Conservation (phyloP, 208 protist genomes). For the Acanthamoeba lenticulata region DNA sequence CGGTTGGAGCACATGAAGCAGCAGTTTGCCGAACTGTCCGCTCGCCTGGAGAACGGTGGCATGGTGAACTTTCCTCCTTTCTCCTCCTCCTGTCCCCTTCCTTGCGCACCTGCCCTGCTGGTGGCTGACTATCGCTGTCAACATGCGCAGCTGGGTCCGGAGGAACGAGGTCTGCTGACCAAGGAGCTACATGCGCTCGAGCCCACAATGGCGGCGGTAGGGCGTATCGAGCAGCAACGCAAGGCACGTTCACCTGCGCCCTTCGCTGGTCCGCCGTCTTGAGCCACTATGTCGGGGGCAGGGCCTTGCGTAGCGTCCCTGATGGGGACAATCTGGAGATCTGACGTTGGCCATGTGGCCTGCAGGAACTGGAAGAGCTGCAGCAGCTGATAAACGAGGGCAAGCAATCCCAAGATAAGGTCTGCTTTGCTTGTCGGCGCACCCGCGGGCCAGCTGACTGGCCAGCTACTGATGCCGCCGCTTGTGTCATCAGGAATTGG, state of each 20-base stretch:
- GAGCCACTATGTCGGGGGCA: too few relatives aligned
- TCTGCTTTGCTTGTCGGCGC: neutral
- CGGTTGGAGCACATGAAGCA: neutral
- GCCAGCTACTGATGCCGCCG: neutral
- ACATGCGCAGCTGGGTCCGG: neutral
- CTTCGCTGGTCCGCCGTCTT: too few relatives aligned
- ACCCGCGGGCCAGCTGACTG: neutral
- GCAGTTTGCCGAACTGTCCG: neutral
- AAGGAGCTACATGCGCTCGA: neutral
- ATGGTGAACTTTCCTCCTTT: neutral
- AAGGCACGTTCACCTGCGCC: too few relatives aligned
- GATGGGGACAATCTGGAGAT: too few relatives aligned
- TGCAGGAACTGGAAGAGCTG: conserved; percentile 48
- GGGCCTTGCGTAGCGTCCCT: too few relatives aligned
- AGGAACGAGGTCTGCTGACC: neutral
- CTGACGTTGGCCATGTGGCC: neutral
- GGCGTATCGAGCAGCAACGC: neutral
- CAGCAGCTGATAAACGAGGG: conserved; percentile 9
- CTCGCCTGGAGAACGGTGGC: neutral
- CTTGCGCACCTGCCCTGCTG: neutral
- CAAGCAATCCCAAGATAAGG: conserved; percentile 12
- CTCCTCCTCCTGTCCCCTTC: neutral
- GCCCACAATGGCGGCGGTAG: neutral
- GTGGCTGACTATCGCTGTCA: neutral
- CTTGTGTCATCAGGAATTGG: neutral